These are phyloP conservation scores for Clitoria ternatea DNA, from an alignment of 306 rosid species.

Conservation along the genomic window DNA sequence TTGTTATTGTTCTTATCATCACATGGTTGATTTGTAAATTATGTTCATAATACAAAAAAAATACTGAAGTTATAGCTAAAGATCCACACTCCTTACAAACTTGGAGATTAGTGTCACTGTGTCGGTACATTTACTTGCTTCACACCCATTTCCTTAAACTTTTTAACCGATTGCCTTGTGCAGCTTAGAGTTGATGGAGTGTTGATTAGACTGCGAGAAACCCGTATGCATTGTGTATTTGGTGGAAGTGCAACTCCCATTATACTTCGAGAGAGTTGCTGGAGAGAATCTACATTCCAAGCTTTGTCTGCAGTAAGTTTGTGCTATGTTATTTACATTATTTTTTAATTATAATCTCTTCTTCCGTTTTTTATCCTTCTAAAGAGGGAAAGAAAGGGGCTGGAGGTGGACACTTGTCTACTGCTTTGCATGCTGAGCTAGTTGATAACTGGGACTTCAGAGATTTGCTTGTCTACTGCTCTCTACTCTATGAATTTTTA, in stretches of 20 bases:
- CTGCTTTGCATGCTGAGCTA: background rate
- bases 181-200: slow-evolving; percentile 99
- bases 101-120: background rate
- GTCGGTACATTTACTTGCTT: slow-evolving; percentile 12
- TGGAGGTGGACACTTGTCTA: background rate
- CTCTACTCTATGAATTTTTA: background rate
- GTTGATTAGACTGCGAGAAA: slow-evolving; percentile 88
- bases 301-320: slow-evolving; percentile 74
- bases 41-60: background rate
- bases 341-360: background rate
- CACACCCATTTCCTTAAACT: background rate
- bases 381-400: background rate
- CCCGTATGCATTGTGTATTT: slow-evolving; percentile 88
- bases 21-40: background rate
- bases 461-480: background rate
- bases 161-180: slow-evolving; percentile 19
- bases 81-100: background rate
- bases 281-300: slow-evolving; percentile 93
- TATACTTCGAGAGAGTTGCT: slow-evolving; percentile 84
- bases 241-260: slow-evolving; percentile 48
- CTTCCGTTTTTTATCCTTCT: background rate
- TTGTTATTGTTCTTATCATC: background rate
- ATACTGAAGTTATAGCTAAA: slow-evolving; percentile 5
- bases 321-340: slow-evolving; percentile 1
- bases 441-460: background rate